These are phyloP conservation scores for Cytospora mali DNA, from an alignment of 2,329 filamentous ascomycete species.

Conservation along the genomic window DNA sequence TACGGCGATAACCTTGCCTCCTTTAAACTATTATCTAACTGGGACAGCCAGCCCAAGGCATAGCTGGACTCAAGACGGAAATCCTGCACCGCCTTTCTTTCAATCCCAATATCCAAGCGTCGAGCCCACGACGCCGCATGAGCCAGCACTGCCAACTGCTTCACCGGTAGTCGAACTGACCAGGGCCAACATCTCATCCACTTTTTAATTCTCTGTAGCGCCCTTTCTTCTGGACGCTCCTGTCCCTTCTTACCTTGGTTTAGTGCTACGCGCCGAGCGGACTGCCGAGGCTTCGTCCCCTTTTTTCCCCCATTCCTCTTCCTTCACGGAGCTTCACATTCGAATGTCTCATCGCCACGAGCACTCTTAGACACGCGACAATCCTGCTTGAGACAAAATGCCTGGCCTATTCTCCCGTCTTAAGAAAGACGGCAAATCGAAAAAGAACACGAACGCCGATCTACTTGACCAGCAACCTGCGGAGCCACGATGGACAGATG, in stretches of 20 bases:
- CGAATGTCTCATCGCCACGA: slow-evolving; percentile 27
- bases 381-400: slow-evolving; percentile 17
- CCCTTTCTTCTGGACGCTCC: background rate
- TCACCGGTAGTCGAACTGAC: slow-evolving; percentile 7
- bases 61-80: background rate
- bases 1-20: slow-evolving; percentile 17
- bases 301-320: slow-evolving; percentile 7
- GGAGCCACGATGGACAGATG: slow-evolving; percentile 84
- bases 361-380: slow-evolving; percentile 15
- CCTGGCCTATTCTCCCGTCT: slow-evolving; percentile 62
- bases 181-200: slow-evolving; percentile 12
- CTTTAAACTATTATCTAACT: slow-evolving; percentile 15
- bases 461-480: slow-evolving; percentile 55
- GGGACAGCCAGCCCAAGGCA: slow-evolving; percentile 3
- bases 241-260: slow-evolving; percentile 1
- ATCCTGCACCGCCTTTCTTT: slow-evolving; percentile 8
- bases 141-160: background rate
- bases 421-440: slow-evolving; percentile 75
- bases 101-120: slow-evolving; percentile 10
- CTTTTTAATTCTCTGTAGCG: slow-evolving; percentile 12
- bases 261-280: slow-evolving; percentile 18
- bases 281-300: slow-evolving; percentile 24
- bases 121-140: slow-evolving; percentile 16
- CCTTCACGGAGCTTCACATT: slow-evolving; percentile 2
- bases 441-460: slow-evolving; percentile 64